Evolutionary conservation across 1,284 basidiomycete species (phyloP).

Genomic region (Tylopilus sp.): DNA sequence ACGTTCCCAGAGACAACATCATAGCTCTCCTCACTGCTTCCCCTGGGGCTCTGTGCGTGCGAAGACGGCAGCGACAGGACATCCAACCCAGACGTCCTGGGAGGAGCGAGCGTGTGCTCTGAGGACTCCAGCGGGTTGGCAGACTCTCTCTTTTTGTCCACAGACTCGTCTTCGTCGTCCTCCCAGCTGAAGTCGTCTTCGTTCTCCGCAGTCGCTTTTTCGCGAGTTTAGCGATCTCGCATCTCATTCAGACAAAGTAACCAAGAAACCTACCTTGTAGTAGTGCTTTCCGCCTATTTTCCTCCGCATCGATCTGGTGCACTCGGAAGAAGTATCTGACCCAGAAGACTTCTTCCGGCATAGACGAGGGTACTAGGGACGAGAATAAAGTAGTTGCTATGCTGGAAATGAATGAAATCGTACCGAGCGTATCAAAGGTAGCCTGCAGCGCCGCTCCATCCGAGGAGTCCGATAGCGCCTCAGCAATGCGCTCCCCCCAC

Average conservation of each 20-base stretch:
- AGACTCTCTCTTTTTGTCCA: constrained; percentile 13
- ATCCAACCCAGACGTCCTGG: constrained; percentile 18
- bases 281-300: constrained; percentile 76
- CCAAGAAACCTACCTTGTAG: constrained; percentile 57
- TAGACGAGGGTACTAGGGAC: constrained; percentile 61
- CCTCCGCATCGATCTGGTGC: constrained; percentile 80
- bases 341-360: constrained; percentile 80
- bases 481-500: constrained; percentile 53
- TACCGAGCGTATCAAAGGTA: constrained; percentile 62
- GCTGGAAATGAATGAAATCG: constrained; percentile 22
- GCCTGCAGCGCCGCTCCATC: constrained; percentile 58
- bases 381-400: constrained; percentile 3
- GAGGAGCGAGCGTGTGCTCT: constrained; percentile 34
- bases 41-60: constrained; percentile 46
- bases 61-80: constrained; percentile 31
- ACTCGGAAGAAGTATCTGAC: constrained; percentile 88
- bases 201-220: constrained; percentile 49
- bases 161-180: constrained; percentile 63
- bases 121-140: constrained; percentile 18
- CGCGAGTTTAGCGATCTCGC: constrained; percentile 7
- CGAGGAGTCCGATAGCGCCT: constrained; percentile 46
- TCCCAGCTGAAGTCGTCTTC: constrained; percentile 83
- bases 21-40: constrained; percentile 68
- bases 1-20: constrained; percentile 60
- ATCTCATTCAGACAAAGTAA: not conserved